A percentile compares a stretch with the other conserved stretches of the same genome.
These are phyloP conservation scores for Blastocystis sp. DNA, from an alignment of 352 stramenopile species.

Conservation along the genomic window DNA sequence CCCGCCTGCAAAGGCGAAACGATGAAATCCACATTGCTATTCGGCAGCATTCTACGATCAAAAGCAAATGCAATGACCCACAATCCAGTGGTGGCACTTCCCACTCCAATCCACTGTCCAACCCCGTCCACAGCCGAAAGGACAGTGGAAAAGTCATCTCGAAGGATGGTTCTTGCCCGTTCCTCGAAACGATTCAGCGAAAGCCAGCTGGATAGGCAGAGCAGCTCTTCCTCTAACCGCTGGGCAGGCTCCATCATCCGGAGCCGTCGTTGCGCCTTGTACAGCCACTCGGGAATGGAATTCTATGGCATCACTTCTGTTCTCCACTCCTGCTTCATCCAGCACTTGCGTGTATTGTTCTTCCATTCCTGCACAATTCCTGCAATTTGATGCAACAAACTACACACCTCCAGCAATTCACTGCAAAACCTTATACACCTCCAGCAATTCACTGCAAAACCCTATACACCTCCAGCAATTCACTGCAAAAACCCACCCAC, in stretches of 20 bases:
- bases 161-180: background rate
- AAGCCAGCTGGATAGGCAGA: slow-evolving; percentile 38
- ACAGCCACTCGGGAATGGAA: background rate
- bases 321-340: background rate
- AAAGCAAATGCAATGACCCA: background rate
- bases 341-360: background rate
- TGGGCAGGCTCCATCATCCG: background rate
- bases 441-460: too few relatives aligned
- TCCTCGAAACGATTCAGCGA: slow-evolving; percentile 44
- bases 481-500: too few relatives aligned
- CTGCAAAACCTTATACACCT: too few relatives aligned
- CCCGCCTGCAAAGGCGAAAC: background rate
- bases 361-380: background rate
- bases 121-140: background rate
- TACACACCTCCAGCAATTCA: too few relatives aligned
- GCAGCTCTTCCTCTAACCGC: slow-evolving; percentile 49
- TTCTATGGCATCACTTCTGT: background rate
- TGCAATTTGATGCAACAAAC: background rate
- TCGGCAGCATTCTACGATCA: slow-evolving; percentile 17
- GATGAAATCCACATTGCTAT: slow-evolving; percentile 63
- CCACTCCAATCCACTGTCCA: background rate
- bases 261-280: slow-evolving; percentile 2
- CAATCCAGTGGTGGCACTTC: slow-evolving; percentile 28
- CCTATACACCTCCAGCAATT: too few relatives aligned
- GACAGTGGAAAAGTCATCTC: background rate